phyloP scores from a whole-genome alignment of 2,329 filamentous ascomycete species.

The Verticillium dahliae region DNA sequence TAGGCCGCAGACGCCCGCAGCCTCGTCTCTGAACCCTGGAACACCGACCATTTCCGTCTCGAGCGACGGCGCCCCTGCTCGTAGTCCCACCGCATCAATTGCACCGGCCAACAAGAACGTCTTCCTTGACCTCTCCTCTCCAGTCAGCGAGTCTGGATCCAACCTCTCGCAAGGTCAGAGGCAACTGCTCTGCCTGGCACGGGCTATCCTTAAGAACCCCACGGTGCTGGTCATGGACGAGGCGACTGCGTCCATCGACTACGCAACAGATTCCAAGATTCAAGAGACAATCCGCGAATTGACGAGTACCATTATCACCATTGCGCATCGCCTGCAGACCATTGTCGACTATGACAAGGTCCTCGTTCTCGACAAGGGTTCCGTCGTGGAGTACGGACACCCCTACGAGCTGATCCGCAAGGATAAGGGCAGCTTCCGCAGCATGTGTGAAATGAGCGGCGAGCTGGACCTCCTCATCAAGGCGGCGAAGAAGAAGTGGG shows the following conservation, averaged over 20 bases:
- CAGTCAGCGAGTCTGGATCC: constrained; percentile 82
- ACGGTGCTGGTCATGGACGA: constrained; percentile 99
- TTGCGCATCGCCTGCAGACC: constrained; percentile 90
- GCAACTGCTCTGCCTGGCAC: constrained; percentile 87
- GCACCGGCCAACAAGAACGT: constrained; percentile 81
- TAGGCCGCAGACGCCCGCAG: constrained; percentile 17
- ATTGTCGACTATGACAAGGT: constrained; percentile 99
- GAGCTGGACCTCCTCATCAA: constrained; percentile 44
- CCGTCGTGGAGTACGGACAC: constrained; percentile 84
- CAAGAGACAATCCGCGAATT: constrained; percentile 94
- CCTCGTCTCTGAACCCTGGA: constrained; percentile 7
- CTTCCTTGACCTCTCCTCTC: constrained; percentile 78
- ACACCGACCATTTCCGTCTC: constrained; percentile 6
- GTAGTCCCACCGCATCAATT: constrained; percentile 15
- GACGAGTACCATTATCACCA: constrained; percentile 89
- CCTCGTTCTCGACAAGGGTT: constrained; percentile 82
- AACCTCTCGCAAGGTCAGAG: constrained; percentile 96
- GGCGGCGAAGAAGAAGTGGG: constrained; percentile 49
- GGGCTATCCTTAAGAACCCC: constrained; percentile 84
- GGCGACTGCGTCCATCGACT: constrained; percentile 95
- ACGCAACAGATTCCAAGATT: constrained; percentile 90
- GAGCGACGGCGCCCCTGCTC: constrained; percentile 3
- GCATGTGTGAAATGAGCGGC: constrained; percentile 61
- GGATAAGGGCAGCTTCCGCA: constrained; percentile 55
- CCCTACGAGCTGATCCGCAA: constrained; percentile 75